Conservation (phyloP, 805 yeast genomes). For the Candida stauntonica region DNA sequence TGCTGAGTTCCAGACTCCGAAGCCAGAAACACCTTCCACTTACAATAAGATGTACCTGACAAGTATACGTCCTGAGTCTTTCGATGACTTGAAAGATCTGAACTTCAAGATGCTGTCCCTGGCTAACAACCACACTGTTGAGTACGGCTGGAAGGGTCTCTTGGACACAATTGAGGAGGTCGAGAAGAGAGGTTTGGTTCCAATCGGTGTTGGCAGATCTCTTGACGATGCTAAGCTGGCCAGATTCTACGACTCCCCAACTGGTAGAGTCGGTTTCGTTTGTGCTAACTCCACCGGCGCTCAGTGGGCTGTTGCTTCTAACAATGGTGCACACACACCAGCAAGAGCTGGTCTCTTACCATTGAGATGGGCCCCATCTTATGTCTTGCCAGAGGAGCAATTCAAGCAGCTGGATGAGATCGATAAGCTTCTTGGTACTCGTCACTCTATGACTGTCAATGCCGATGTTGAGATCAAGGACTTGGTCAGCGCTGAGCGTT, state of each 20-base stretch:
- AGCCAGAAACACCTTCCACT: conserved; percentile 25
- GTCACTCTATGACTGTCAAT: conserved; percentile 27
- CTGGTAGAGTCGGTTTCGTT: conserved; percentile 27
- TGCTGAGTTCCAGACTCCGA: conserved; percentile 29
- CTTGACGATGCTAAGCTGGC: conserved; percentile 26
- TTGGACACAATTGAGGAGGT: conserved; percentile 26
- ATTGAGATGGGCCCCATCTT: conserved; percentile 27
- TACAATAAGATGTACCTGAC: conserved; percentile 27
- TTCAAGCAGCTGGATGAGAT: conserved; percentile 24
- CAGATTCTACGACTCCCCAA: conserved; percentile 24
- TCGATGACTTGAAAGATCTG: conserved; percentile 26
- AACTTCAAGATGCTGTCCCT: conserved; percentile 24
- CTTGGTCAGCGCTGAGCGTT: conserved; percentile 22
- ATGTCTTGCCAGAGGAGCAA: conserved; percentile 26
- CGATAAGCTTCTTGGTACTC: conserved; percentile 29
- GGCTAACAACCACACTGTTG: conserved; percentile 29
- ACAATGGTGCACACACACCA: conserved; percentile 25
- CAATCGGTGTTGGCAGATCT: conserved; percentile 28
- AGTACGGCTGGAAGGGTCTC: conserved; percentile 26
- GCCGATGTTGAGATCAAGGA: conserved; percentile 27
- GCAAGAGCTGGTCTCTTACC: conserved; percentile 29
- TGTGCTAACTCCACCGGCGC: conserved; percentile 26
- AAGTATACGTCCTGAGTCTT: conserved; percentile 22
- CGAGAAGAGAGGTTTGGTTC: conserved; percentile 22
- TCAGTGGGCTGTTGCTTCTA: conserved; percentile 26